Conservation (phyloP, 805 yeast species). For the Yamadazyma akitaensis region DNA sequence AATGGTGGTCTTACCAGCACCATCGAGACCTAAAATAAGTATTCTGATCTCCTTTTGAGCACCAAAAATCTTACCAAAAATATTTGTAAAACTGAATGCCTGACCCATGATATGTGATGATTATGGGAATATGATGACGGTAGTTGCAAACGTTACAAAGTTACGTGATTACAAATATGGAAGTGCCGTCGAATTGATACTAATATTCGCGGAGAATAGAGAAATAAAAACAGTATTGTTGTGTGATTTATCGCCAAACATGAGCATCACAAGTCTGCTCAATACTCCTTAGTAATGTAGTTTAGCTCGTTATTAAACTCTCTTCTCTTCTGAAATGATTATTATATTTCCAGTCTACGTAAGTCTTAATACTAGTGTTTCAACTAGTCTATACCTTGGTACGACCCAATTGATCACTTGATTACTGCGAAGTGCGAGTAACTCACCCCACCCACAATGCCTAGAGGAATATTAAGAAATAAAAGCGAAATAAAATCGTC, state of each 20-base stretch:
- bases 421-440: neutral
- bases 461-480: constrained; percentile 53
- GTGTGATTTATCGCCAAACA: neutral
- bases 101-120: constrained; percentile 62
- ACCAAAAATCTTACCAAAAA: constrained; percentile 88
- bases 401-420: neutral
- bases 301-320: too few relatives aligned
- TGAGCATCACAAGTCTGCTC: neutral
- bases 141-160: neutral
- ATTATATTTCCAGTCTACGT: too few relatives aligned
- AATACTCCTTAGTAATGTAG: neutral
- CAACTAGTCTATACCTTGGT: too few relatives aligned
- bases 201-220: neutral
- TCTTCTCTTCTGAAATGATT: too few relatives aligned
- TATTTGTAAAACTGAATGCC: constrained; percentile 67
- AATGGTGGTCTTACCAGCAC: constrained; percentile 97
- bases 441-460: constrained; percentile 8
- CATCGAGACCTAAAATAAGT: constrained; percentile 86
- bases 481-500: constrained; percentile 27
- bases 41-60: constrained; percentile 85
- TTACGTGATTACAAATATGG: neutral
- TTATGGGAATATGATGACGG: neutral
- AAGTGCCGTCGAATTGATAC: neutral
- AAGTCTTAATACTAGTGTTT: too few relatives aligned
- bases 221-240: neutral